Evolutionary conservation across 2,329 filamentous ascomycete species (phyloP).

Genomic region (Hawksworthiomyces lignivorus): DNA sequence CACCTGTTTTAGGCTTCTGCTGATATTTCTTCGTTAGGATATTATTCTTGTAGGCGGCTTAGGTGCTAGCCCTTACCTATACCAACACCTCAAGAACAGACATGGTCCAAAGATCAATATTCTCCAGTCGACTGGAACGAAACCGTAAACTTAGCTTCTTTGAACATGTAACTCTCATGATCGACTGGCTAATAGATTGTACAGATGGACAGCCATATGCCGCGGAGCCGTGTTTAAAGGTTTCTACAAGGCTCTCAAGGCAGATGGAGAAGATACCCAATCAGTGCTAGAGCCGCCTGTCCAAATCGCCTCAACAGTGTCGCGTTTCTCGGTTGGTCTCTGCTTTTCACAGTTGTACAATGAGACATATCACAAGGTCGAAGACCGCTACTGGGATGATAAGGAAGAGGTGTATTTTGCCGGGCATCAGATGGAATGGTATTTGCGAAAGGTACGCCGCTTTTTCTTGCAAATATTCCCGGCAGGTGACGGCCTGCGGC

Average conservation of each 20-base stretch:
- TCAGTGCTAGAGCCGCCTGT: constrained; percentile 6
- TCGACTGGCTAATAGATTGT: too few species aligned
- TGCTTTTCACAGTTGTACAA: constrained; percentile 8
- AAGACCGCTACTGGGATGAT: constrained; percentile 11
- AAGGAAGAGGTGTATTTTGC: constrained; percentile 10
- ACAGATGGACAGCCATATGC: constrained; percentile 39
- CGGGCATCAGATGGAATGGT: constrained; percentile 11
- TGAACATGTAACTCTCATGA: too few species aligned
- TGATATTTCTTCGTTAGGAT: constrained; percentile 20
- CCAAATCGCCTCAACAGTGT: constrained; percentile 10
- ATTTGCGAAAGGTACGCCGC: constrained; percentile 12
- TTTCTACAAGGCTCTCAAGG: constrained; percentile 4
- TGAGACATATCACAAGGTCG: background rate
- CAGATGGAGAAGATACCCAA: constrained; percentile 3
- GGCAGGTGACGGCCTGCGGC: too few species aligned
- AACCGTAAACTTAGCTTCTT: background rate
- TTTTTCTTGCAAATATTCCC: too few species aligned
- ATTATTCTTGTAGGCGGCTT: constrained; percentile 44
- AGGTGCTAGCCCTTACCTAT: constrained; percentile 39
- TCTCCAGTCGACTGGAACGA: constrained; percentile 27
- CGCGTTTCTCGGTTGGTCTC: constrained; percentile 10
- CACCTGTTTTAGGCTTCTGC: too few species aligned
- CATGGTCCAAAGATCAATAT: constrained; percentile 39
- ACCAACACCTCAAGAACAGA: constrained; percentile 26
- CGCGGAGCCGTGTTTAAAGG: constrained; percentile 42